Conservation (phyloP, 345 rosid genomes). For the Hevea brasiliensis region DNA sequence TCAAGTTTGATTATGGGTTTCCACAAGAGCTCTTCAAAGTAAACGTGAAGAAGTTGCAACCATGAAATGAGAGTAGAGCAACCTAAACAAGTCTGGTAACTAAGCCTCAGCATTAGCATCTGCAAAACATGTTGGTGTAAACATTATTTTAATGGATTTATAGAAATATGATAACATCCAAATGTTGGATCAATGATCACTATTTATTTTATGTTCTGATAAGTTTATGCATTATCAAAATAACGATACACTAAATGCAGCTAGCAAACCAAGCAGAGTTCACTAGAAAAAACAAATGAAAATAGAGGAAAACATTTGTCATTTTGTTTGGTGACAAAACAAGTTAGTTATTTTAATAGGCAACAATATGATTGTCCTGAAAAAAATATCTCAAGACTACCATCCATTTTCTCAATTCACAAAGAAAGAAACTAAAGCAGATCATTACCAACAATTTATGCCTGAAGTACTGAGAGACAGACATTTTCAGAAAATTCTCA, state of each 20-base stretch:
- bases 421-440: conserved; percentile 13
- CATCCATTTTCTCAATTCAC: background rate
- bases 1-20: conserved; percentile 32
- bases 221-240: background rate
- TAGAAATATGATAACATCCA: background rate
- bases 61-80: conserved; percentile 47
- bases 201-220: background rate
- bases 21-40: conserved; percentile 55
- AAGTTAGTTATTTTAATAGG: background rate
- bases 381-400: background rate
- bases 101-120: conserved; percentile 80
- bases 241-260: background rate
- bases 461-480: conserved; percentile 58
- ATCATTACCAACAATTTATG: conserved; percentile 77
- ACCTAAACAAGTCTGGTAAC: conserved; percentile 44
- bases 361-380: conserved; percentile 6
- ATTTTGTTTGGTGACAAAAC: background rate
- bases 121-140: conserved; percentile 34
- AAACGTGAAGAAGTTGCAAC: conserved; percentile 66
- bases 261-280: background rate
- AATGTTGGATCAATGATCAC: background rate
- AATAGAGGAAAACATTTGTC: background rate
- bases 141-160: background rate
- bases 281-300: background rate
- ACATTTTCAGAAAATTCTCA: conserved; percentile 29